Conservation (phyloP, 2,329 filamentous ascomycete genomes). For the Trichoderma koningii region DNA sequence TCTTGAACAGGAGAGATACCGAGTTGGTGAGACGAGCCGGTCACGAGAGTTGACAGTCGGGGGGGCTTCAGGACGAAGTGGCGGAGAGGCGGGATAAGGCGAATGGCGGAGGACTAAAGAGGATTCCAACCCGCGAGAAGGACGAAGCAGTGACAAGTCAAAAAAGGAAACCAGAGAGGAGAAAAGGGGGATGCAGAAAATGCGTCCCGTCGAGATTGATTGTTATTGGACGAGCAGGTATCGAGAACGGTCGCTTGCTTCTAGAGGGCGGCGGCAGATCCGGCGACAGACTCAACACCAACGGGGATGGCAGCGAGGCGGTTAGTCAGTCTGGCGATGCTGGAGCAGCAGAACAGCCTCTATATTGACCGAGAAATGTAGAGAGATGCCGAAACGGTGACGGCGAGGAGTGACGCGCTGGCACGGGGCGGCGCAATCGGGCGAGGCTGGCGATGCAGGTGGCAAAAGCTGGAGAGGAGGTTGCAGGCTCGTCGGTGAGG, state of each 20-base stretch:
- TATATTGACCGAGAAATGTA: neutral
- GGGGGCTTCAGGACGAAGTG: slow-evolving; percentile 2
- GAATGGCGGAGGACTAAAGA: neutral
- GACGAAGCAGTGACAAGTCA: neutral
- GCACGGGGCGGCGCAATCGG: slow-evolving; percentile 15
- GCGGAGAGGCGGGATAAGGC: slow-evolving; percentile 11
- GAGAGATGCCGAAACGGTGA: neutral
- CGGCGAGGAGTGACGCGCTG: slow-evolving; percentile 1
- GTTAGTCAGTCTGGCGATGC: slow-evolving; percentile 1
- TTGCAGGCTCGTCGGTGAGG: slow-evolving; percentile 21
- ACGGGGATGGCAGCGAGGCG: neutral
- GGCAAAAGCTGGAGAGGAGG: neutral
- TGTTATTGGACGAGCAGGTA: neutral
- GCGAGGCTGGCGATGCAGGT: slow-evolving; percentile 13
- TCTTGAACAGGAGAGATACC: neutral
- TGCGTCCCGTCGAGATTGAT: neutral
- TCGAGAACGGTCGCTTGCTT: slow-evolving; percentile 1
- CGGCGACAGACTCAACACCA: neutral
- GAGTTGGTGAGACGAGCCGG: slow-evolving; percentile 4
- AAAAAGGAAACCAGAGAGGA: neutral
- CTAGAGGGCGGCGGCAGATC: slow-evolving; percentile 2
- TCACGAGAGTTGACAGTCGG: neutral
- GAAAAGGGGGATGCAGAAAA: neutral
- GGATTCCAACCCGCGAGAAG: neutral
- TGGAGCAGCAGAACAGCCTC: neutral